phyloP scores from a whole-genome alignment of 257 asterid genomes.

The Hygrophila difformis region DNA sequence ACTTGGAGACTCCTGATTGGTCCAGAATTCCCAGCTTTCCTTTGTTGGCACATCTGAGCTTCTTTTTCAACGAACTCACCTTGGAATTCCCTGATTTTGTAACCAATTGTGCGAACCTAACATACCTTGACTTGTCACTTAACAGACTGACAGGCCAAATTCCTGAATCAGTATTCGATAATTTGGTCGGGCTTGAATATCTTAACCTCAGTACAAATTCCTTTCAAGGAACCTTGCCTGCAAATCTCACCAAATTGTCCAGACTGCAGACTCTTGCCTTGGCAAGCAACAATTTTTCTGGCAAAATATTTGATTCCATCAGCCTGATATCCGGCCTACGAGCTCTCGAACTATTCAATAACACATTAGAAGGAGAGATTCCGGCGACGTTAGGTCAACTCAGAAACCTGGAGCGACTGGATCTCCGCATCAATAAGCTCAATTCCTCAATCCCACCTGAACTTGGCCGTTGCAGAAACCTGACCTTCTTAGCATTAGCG shows the following conservation, averaged over 20 bases:
- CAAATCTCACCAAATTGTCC: slow-evolving; percentile 34
- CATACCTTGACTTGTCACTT: slow-evolving; percentile 49
- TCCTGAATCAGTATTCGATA: slow-evolving; percentile 44
- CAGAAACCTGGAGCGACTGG: slow-evolving; percentile 23
- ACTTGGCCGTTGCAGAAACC: slow-evolving; percentile 35
- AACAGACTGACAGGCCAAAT: slow-evolving; percentile 48
- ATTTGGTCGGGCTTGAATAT: slow-evolving; percentile 40
- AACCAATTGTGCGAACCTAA: slow-evolving; percentile 37
- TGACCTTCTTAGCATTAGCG: slow-evolving; percentile 35
- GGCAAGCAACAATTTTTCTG: slow-evolving; percentile 35
- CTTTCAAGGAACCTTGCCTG: slow-evolving; percentile 45
- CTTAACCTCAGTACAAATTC: slow-evolving; percentile 36
- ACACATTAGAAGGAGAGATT: slow-evolving; percentile 44
- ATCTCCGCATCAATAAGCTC: slow-evolving; percentile 23
- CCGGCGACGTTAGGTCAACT: slow-evolving; percentile 35
- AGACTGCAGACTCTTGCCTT: slow-evolving; percentile 38
- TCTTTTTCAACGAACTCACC: slow-evolving; percentile 33
- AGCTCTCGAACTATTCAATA: slow-evolving; percentile 33
- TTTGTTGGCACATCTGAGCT: slow-evolving; percentile 31
- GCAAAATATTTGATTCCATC: slow-evolving; percentile 36
- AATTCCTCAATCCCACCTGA: slow-evolving; percentile 39
- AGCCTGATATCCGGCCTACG: slow-evolving; percentile 27
- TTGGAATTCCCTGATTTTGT: slow-evolving; percentile 54
- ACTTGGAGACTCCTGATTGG: slow-evolving; percentile 53
- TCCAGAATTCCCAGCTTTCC: slow-evolving; percentile 44